phyloP scores from a whole-genome alignment of 2,329 filamentous ascomycete genomes.

The Capronia americana region DNA sequence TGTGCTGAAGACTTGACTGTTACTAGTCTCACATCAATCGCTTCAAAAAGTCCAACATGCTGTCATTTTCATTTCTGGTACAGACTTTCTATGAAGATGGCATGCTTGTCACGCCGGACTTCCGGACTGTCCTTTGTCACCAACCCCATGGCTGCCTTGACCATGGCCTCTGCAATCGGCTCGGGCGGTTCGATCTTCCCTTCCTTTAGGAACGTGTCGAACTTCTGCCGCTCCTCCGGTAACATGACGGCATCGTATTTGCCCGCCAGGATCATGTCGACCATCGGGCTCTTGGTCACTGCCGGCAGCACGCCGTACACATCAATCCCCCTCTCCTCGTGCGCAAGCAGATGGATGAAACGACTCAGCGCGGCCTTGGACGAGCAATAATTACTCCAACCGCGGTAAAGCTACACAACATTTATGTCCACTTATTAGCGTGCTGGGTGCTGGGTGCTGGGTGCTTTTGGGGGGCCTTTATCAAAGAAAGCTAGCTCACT shows the following conservation, averaged over 20 bases:
- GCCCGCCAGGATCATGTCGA: neutral
- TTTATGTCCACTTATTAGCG: too few species aligned
- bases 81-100: too few species aligned
- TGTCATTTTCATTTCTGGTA: too few species aligned
- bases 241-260: slow-evolving; percentile 11
- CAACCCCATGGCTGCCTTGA: neutral
- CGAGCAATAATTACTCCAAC: slow-evolving; percentile 13
- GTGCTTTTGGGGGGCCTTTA: too few species aligned
- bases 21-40: too few species aligned
- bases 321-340: slow-evolving; percentile 1
- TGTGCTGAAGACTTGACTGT: too few species aligned
- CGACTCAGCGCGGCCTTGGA: slow-evolving; percentile 6
- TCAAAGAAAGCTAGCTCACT: too few species aligned
- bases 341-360: slow-evolving; percentile 3
- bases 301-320: slow-evolving; percentile 9
- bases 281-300: slow-evolving; percentile 6
- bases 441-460: too few species aligned
- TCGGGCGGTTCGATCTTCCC: slow-evolving; percentile 4
- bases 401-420: slow-evolving; percentile 6
- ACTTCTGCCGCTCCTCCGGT: slow-evolving; percentile 3
- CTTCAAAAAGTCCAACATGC: too few species aligned
- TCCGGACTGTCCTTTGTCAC: too few species aligned
- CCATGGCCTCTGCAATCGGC: slow-evolving; percentile 6
- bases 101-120: too few species aligned
- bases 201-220: neutral